These are phyloP conservation scores for Monosporascus sp. DNA, from an alignment of 2,329 filamentous ascomycete genomes.

Conservation along the genomic window DNA sequence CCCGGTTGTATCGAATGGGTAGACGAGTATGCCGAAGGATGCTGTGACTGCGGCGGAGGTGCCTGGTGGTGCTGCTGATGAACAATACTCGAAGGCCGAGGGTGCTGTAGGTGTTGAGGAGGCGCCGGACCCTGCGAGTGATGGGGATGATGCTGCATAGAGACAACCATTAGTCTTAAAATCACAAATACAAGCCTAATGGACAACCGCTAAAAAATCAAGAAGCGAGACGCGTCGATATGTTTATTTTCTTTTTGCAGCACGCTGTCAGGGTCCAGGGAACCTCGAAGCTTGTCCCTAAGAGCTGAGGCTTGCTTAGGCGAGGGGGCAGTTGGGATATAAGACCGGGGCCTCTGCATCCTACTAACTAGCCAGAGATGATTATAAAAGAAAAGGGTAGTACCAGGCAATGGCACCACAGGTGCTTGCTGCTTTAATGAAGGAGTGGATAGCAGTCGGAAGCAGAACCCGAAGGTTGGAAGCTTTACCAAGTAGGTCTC, in stretches of 20 bases:
- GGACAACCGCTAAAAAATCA: conserved; percentile 35
- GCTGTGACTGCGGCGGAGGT: conserved; percentile 53
- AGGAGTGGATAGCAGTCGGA: conserved; percentile 29
- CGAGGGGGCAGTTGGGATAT: conserved; percentile 25
- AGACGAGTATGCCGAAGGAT: conserved; percentile 63
- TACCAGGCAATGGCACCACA: conserved; percentile 27
- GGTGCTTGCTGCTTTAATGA: conserved; percentile 23
- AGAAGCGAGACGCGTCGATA: conserved; percentile 43
- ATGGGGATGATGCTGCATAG: conserved; percentile 72
- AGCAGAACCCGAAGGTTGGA: conserved; percentile 32
- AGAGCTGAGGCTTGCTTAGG: conserved; percentile 27
- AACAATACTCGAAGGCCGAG: conserved; percentile 66
- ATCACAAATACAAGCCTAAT: conserved; percentile 22
- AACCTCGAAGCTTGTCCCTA: conserved; percentile 31
- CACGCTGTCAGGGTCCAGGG: conserved; percentile 42
- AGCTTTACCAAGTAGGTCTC: conserved; percentile 30
- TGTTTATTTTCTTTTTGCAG: conserved; percentile 47
- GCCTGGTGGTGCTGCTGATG: conserved; percentile 69
- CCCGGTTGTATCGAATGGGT: conserved; percentile 59
- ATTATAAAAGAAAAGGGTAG: conserved; percentile 23
- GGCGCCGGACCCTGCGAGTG: conserved; percentile 66
- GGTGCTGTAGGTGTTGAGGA: conserved; percentile 62
- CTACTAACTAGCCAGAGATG: conserved; percentile 15
- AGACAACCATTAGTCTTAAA: conserved; percentile 52
- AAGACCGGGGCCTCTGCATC: conserved; percentile 25